These are phyloP conservation scores for Tulasnella sp. DNA, from an alignment of 768 basidiomycete species.

Conservation along the genomic window DNA sequence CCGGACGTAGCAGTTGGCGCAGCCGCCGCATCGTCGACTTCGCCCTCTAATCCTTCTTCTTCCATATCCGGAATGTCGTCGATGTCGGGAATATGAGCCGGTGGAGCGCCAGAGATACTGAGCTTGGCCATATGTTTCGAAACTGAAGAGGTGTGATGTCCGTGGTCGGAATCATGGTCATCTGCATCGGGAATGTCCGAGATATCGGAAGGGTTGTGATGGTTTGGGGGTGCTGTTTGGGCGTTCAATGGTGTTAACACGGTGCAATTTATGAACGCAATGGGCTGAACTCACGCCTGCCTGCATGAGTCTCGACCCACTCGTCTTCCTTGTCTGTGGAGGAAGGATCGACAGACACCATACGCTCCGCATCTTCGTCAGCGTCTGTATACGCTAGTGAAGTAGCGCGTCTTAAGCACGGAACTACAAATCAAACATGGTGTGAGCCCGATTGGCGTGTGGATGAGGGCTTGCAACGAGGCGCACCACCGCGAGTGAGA, in stretches of 20 bases:
- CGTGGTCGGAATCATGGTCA: conserved; percentile 23
- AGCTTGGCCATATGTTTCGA: conserved; percentile 12
- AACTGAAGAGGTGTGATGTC: conserved; percentile 9
- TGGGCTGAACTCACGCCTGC: conserved; percentile 32
- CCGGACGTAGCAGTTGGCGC: conserved; percentile 38
- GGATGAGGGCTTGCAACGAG: neutral
- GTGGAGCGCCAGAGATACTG: conserved; percentile 1
- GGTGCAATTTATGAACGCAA: neutral
- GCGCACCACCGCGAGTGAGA: conserved; percentile 63
- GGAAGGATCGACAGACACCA: conserved; percentile 52
- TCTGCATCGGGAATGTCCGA: conserved; percentile 85
- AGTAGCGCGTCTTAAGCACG: conserved; percentile 87
- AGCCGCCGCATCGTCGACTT: conserved; percentile 76
- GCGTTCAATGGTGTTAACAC: neutral
- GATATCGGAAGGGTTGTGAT: conserved; percentile 48
- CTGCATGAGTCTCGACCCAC: conserved; percentile 98
- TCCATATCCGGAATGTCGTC: conserved; percentile 99
- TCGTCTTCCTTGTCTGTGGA: conserved; percentile 58
- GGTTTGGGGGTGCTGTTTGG: neutral
- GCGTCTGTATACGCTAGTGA: conserved; percentile 89
- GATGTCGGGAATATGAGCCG: conserved; percentile 72
- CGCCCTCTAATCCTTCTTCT: conserved; percentile 82
- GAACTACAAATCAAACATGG: conserved; percentile 35
- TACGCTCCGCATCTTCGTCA: conserved; percentile 91
- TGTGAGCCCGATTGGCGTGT: neutral